Evolutionary conservation across 768 basidiomycete species (phyloP).

Genomic region (Suillus weaverae): DNA sequence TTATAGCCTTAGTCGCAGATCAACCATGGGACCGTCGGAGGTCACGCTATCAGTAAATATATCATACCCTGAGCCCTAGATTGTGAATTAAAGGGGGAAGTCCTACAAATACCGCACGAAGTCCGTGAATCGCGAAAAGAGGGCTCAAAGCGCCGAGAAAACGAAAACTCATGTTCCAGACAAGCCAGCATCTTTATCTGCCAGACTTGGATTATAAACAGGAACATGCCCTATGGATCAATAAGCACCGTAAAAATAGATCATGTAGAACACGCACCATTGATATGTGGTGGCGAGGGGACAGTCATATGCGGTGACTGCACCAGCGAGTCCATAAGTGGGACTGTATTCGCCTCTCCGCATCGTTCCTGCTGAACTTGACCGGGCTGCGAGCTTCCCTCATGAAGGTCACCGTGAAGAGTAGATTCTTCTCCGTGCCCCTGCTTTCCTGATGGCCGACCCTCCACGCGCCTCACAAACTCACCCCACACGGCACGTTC

Average conservation of each 20-base stretch:
- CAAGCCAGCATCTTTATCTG: conserved; percentile 7
- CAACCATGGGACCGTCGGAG: neutral
- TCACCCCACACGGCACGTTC: conserved; percentile 69
- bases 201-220: conserved; percentile 8
- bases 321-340: conserved; percentile 14
- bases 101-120: neutral
- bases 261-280: conserved; percentile 13
- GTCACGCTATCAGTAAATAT: neutral
- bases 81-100: conserved; percentile 1
- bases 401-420: conserved; percentile 19
- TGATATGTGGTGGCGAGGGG: conserved; percentile 3
- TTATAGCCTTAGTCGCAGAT: neutral
- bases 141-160: neutral
- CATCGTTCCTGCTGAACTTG: conserved; percentile 19
- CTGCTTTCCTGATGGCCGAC: conserved; percentile 38
- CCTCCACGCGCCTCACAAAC: conserved; percentile 64
- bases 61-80: conserved; percentile 1
- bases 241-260: neutral
- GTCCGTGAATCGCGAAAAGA: neutral
- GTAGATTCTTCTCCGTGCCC: conserved; percentile 22
- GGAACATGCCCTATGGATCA: conserved; percentile 11
- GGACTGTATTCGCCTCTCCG: conserved; percentile 12
- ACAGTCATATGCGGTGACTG: neutral
- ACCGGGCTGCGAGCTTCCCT: conserved; percentile 4
- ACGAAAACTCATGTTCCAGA: conserved; percentile 1